Evolutionary conservation across 75 land plant species (phyloP), one percentile per base, ranked within the genome.

Genomic region (Pinus taeda): DNA sequence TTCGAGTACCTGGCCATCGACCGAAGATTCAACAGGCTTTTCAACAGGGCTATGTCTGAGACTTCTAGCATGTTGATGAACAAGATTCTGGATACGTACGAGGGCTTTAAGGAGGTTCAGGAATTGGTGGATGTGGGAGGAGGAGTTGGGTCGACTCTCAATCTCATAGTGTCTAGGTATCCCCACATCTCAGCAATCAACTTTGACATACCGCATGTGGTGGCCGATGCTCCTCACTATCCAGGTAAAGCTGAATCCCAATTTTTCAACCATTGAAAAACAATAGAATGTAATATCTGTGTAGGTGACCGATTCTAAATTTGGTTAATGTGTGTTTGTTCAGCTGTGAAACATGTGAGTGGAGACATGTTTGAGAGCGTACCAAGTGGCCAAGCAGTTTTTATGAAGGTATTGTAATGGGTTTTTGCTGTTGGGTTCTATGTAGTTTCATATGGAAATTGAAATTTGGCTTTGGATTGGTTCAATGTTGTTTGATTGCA

Each of bases 181-280:
- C 81, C 90, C 13, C 37, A 37, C 4, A 80, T 88, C 20, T 76
- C 81, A 39, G 90, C 81, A 20, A 66, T 86, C 33, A 88, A 88
- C 77, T 88, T 81, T 63, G 90, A 88, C 62, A 55, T 79, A 21
- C 84, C 89, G 3, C 87, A 79, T 22, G 89, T 86, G 18, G 74
- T 86, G 24, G 67, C 17, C 29, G 45, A 37, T 2, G 86, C 86
- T 17, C 86, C 86, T n/a, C 71, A 20, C 15, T 55, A 39, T 36
- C 71, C 77, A 63, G 84, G 81, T 73, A 49, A 49, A 9, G 1
- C 1, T 11, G 3, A 76, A 49, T 49, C 11, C 55, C 55, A 2
- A 9, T 1, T 1, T 26, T 49, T 49, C 55, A 9, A 49, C 55
- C 55, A 9, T 49, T 49, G 55, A 49, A 49, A 49, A n/a, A n/a